Base-by-base conservation (phyloP, 2,329 filamentous ascomycete species). In the Periconia sp. region DNA sequence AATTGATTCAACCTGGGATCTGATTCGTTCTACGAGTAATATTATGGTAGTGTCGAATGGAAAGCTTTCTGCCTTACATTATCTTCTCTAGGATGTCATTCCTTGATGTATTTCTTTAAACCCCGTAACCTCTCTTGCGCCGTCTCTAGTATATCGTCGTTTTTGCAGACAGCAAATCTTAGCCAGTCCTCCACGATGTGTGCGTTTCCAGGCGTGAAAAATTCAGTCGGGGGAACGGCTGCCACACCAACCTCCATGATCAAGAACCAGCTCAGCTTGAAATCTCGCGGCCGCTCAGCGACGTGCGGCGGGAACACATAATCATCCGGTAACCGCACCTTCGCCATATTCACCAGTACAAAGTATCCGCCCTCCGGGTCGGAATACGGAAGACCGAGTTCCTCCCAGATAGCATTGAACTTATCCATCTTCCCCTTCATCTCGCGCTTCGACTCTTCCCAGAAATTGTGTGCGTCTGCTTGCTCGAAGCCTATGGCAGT, bases 331-430 rank as follows among this genome's bases (percentile, higher is more conserved):
- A 99, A 68, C 66, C 88, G 84, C 43, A 99, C 89, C 66, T 92
- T 92, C 43, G 83, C 78, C 79, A 97, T 86, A 75, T 99, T 99
- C 52, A 89, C 94, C 39, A 99, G 83, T 26, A 99, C 89, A 66
- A 99, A 99, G 77, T 99, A 99, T 15, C 94, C 94, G 39, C 94
- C 94, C 70, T 99, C 92, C 4, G 94, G 94, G 46, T 96, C 87
- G 1, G 89, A 92, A 75, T 92, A 96, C 2, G 76, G 76, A 21
- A 78, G 56, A 6, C 66, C 72, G 2, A 78, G 68, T 54, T 78
- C 76, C 24, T 74, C 66, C 66, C 74, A 78, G 28, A 78, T 64
- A 15, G 87, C 78, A 69, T 92, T 96, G 78, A 99, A 96, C 17
- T 82, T 83, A 57, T 87, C 79, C 76, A 97, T 87, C 72, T 96